A percentile compares a stretch with the other conserved stretches of the same genome.
These are phyloP conservation scores for Globisporangium carolinianum DNA, from an alignment of 352 stramenopile species.

Conservation along the genomic window DNA sequence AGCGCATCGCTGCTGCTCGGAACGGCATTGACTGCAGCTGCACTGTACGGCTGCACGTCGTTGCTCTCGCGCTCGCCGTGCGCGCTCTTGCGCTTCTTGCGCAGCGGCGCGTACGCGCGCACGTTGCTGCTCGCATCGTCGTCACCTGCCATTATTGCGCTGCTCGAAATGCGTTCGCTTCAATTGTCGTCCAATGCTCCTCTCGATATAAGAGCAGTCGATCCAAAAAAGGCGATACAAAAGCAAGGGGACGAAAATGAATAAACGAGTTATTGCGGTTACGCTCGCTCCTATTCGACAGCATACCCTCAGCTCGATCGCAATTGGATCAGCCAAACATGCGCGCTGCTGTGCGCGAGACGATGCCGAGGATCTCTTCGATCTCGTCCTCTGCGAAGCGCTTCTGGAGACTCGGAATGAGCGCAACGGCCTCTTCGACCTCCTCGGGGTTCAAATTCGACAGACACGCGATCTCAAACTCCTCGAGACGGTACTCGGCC, in stretches of 20 bases:
- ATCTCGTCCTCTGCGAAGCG: conserved; percentile 87
- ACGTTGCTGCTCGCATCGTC: background rate
- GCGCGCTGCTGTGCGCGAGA: conserved; percentile 78
- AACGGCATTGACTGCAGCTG: background rate
- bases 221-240: too few species aligned
- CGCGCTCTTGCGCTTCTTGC: conserved; percentile 26
- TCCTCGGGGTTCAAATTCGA: conserved; percentile 89
- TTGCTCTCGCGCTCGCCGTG: background rate
- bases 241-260: too few species aligned
- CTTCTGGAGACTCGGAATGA: conserved; percentile 87
- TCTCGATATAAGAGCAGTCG: too few species aligned
- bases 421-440: conserved; percentile 80
- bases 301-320: too few species aligned
- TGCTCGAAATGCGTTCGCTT: background rate
- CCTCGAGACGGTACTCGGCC: conserved; percentile 76
- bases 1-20: background rate
- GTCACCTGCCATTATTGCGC: background rate
- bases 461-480: conserved; percentile 88
- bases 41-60: conserved; percentile 1
- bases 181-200: background rate
- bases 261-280: background rate
- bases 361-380: conserved; percentile 85
- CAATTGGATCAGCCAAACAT: conserved; percentile 63
- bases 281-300: too few species aligned
- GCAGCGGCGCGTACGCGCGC: conserved; percentile 29